Base-by-base conservation (phyloP, 495 filamentous ascomycete genomes). In the Hyphodiscus hymeniophilus region DNA sequence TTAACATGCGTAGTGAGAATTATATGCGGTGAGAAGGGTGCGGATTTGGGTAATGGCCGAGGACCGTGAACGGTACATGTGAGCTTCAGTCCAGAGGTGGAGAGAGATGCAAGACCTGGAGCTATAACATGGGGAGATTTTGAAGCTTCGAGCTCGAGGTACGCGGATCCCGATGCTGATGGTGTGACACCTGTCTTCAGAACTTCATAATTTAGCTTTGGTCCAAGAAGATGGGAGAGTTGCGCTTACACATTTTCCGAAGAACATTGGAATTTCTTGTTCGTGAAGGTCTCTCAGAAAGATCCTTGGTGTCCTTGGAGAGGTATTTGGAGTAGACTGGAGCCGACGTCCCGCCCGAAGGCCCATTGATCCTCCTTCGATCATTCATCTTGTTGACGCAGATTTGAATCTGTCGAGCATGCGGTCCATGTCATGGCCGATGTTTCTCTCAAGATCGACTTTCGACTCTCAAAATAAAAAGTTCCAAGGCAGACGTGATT, bases 31-130 rank as follows among this genome's bases (percentile, higher is more conserved):
- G 84, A 86, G 71, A 94, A 98, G 11, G 85, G 79, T 20, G 86
- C 86, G 22, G 85, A 92, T 54, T 87, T 82, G 3, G 94, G 89
- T 28, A 98, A 79, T 7, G 92, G 87, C 43, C 87, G 81, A 11
- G 92, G 92, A 1, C 92, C 92, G 63, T 97, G 92, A 40, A 97
- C 87, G 23, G 87, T 87, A 60, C 88, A 92, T 50, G 81, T 85
- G 36, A 98, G 73, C 65, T 98, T 98, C 57, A 96, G 70, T 23
- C 86, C 80, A 7, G 80, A 76, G 33, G 74, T 67, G n/a, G 62
- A 53, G 28, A 60, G 56, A 28, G 58, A 48, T 39, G 70, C 67
- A 44, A 78, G 61, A 42, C 67, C 74, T 50, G 68, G 64, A 35
- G 65, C 60, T 7, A 63, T 64, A 21, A 74, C 70, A 38, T 72